phyloP scores from a whole-genome alignment of 495 filamentous ascomycete genomes.

The Hypoxylon intermedium region DNA sequence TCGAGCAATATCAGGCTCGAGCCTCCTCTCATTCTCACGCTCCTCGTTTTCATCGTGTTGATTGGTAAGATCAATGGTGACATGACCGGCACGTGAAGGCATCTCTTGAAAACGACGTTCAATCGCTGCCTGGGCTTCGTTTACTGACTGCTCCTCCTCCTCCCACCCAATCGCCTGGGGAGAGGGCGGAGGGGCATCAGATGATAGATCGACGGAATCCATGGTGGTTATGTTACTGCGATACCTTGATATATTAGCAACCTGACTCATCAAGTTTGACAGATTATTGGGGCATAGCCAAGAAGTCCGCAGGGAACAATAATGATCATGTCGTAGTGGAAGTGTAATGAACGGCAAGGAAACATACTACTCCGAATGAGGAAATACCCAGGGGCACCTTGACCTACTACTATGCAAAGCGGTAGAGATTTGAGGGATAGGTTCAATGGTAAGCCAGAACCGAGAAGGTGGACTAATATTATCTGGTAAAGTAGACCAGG shows the following conservation, averaged over 20 bases:
- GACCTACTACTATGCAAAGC: too few relatives aligned
- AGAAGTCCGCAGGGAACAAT: too few relatives aligned
- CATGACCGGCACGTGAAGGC: neutral
- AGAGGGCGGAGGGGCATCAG: neutral
- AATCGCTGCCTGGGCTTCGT: constrained; percentile 14
- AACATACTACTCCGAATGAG: too few relatives aligned
- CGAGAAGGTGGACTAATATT: too few relatives aligned
- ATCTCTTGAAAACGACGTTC: constrained; percentile 28
- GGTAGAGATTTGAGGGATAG: too few relatives aligned
- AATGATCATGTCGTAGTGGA: too few relatives aligned
- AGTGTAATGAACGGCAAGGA: too few relatives aligned
- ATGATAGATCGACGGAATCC: neutral
- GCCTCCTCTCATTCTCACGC: constrained; percentile 6
- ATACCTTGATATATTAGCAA: neutral
- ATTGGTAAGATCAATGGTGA: constrained; percentile 15
- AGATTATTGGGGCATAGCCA: neutral
- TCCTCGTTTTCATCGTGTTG: constrained; percentile 7
- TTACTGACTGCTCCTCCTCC: constrained; percentile 13
- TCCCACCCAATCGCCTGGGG: neutral
- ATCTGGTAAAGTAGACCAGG: too few relatives aligned
- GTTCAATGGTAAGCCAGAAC: too few relatives aligned
- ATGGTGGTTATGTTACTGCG: neutral
- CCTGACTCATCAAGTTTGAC: neutral
- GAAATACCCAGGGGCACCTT: too few relatives aligned
- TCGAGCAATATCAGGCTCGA: constrained; percentile 20